Evolutionary conservation across 2,329 filamentous ascomycete genomes (phyloP).

Genomic region (Scortechinia acanthostroma): DNA sequence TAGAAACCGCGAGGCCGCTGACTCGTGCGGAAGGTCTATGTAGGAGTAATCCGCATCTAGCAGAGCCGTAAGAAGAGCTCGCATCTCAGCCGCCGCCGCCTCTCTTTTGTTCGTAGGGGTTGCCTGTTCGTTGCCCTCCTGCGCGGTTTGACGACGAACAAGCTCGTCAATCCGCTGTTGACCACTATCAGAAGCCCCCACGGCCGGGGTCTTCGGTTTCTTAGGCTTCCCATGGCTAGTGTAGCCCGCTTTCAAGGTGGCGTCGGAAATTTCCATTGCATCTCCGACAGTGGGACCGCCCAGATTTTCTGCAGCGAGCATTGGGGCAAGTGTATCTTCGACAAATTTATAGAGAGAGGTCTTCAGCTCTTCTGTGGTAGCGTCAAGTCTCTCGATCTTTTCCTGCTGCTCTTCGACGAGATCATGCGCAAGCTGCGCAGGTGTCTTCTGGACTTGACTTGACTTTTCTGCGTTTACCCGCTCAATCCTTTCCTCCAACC

Average conservation of each 20-base stretch:
- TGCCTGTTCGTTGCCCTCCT: conserved; percentile 25
- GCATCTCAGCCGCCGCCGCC: not conserved
- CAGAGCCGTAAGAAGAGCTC: conserved; percentile 27
- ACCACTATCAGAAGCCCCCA: conserved; percentile 11
- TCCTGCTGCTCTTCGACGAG: conserved; percentile 50
- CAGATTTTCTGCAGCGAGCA: conserved; percentile 77
- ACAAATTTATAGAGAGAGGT: conserved; percentile 65
- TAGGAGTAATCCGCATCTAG: conserved; percentile 30
- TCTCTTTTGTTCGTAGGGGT: conserved; percentile 25
- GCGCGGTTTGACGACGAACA: conserved; percentile 23
- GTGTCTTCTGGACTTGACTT: conserved; percentile 46
- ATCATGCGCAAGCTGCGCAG: conserved; percentile 55
- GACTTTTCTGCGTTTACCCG: conserved; percentile 48
- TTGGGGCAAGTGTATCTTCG: conserved; percentile 59
- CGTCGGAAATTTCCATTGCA: conserved; percentile 49
- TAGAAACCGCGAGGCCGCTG: conserved; percentile 41
- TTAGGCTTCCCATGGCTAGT: conserved; percentile 16
- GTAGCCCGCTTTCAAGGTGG: conserved; percentile 21
- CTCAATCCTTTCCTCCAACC: conserved; percentile 48
- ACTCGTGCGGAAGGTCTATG: conserved; percentile 35
- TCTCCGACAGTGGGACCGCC: conserved; percentile 78
- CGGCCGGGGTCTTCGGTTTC: conserved; percentile 13
- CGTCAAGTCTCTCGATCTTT: conserved; percentile 52
- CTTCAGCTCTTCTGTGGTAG: conserved; percentile 52
- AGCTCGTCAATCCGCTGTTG: conserved; percentile 22